Base-by-base conservation (phyloP, 1,284 basidiomycete genomes). In the Microbotryum lychnidis-dioicae region DNA sequence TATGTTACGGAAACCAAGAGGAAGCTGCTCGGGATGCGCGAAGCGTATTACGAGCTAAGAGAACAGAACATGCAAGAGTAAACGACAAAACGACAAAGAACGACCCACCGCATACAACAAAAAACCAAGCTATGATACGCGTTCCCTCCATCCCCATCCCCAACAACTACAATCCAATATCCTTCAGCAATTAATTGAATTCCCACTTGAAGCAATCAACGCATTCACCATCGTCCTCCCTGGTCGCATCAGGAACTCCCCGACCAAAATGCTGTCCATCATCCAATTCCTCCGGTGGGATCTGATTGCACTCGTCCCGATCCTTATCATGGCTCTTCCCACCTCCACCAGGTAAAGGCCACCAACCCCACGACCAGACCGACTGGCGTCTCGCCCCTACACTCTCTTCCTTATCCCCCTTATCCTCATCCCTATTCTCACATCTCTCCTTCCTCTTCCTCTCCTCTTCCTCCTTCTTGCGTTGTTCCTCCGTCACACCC, bases 401-500 rank as follows among this genome's bases (percentile, higher is more conserved):
- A 23, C 31, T 31, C 21, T 3, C 23, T 25, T 47, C 59, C 1
- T 51, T 31, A 31, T 31, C 31, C 31, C 31, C 48, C 2, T 44
- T 52, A 4, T 50, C 42, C 4, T 8, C 53, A 6, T 37, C 55
- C 6, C 21, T 50, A 16, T 54, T 50, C 4, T 50, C 55, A 5
- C 12, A 29, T 10, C 21, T 49, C 18, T n/a, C 49, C 27, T 31
- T 56, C 54, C 14, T n/a, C 27, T 55, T 55, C 47, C 48, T 59
- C 21, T 21, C 42, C 4, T 31, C 50, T 18, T 21, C 27, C 33
- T 33, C 46, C 14, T 16, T 18, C 21, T 42, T 20, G 42, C 18
- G 10, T 50, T 58, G 54, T 44, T 57, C 45, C 18, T 56, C 49
- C 33, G 60, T 57, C 9, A 61, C 57, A 76, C 84, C 78, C 91